Percentiles rank a stretch among this genome's conserved stretches.
Evolutionary conservation across 768 basidiomycete genomes (phyloP).

Genomic region (Rhizopogon salebrosus): DNA sequence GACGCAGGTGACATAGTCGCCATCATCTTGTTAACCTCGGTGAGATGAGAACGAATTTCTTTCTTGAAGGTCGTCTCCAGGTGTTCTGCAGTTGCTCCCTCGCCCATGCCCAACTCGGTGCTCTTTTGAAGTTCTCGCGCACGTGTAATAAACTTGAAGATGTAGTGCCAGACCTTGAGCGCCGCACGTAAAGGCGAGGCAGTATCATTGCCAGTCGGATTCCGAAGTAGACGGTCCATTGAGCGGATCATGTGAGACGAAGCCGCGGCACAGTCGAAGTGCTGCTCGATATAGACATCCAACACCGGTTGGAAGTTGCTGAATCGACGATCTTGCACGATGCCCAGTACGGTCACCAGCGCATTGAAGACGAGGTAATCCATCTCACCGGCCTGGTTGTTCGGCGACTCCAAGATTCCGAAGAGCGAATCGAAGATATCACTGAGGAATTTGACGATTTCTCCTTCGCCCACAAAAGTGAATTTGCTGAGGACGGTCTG

Average conservation of each 20-base stretch:
- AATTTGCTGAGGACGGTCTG: slow-evolving; percentile 75
- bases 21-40: slow-evolving; percentile 89
- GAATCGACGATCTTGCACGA: slow-evolving; percentile 91
- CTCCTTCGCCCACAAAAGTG: slow-evolving; percentile 89
- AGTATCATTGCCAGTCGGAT: slow-evolving; percentile 66
- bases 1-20: slow-evolving; percentile 65
- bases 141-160: slow-evolving; percentile 92
- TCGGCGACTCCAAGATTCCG: slow-evolving; percentile 72
- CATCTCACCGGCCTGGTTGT: slow-evolving; percentile 73
- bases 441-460: slow-evolving; percentile 89
- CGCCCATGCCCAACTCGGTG: slow-evolving; percentile 73
- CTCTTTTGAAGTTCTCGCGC: slow-evolving; percentile 83
- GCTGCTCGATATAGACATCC: slow-evolving; percentile 87
- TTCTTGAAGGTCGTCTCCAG: slow-evolving; percentile 80
- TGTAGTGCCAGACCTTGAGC: slow-evolving; percentile 94
- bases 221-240: slow-evolving; percentile 75
- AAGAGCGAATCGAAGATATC: slow-evolving; percentile 93
- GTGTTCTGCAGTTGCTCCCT: slow-evolving; percentile 80
- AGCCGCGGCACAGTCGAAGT: slow-evolving; percentile 78
- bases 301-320: slow-evolving; percentile 92
- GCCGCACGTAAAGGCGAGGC: slow-evolving; percentile 81
- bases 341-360: slow-evolving; percentile 85
- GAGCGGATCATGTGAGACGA: slow-evolving; percentile 82
- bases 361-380: slow-evolving; percentile 87
- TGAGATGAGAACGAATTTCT: slow-evolving; percentile 72